phyloP scores from a whole-genome alignment of 129 eudicot species.

The Pulicaria dysenterica region DNA sequence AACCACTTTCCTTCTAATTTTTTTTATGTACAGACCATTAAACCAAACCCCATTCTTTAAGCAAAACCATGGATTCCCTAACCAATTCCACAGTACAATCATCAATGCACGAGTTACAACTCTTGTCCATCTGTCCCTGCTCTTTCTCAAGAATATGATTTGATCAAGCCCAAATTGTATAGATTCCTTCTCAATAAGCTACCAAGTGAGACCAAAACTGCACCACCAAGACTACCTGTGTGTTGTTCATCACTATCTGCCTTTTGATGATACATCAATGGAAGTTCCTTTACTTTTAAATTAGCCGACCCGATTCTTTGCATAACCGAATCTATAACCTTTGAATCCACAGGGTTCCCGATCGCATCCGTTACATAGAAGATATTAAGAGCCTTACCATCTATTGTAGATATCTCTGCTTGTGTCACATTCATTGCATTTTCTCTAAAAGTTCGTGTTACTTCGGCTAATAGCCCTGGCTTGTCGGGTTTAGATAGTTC shows the following conservation, averaged over 20 bases:
- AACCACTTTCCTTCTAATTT: conserved; percentile 16
- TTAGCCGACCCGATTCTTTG: conserved; percentile 57
- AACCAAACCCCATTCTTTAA: neutral
- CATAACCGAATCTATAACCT: conserved; percentile 60
- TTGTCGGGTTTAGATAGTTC: conserved; percentile 60
- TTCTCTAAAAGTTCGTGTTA: conserved; percentile 84
- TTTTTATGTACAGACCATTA: conserved; percentile 19
- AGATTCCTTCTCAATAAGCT: conserved; percentile 77
- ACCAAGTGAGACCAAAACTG: conserved; percentile 78
- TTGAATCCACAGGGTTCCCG: conserved; percentile 57
- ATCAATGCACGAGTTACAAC: conserved; percentile 8
- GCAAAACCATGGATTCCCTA: conserved; percentile 3
- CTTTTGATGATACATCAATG: conserved; percentile 48
- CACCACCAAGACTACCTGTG: conserved; percentile 49
- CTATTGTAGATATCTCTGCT: conserved; percentile 77
- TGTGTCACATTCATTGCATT: conserved; percentile 84
- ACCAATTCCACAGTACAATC: conserved; percentile 1
- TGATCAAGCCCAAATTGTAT: conserved; percentile 78
- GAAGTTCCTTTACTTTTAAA: conserved; percentile 76
- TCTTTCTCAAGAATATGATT: conserved; percentile 55
- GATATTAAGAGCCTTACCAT: conserved; percentile 53
- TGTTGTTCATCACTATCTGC: conserved; percentile 38
- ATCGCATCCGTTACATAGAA: conserved; percentile 77
- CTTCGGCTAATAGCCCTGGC: conserved; percentile 76
- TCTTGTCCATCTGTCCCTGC: neutral